phyloP scores from a whole-genome alignment of 352 stramenopile species.

The Thraustochytrium striatum region DNA sequence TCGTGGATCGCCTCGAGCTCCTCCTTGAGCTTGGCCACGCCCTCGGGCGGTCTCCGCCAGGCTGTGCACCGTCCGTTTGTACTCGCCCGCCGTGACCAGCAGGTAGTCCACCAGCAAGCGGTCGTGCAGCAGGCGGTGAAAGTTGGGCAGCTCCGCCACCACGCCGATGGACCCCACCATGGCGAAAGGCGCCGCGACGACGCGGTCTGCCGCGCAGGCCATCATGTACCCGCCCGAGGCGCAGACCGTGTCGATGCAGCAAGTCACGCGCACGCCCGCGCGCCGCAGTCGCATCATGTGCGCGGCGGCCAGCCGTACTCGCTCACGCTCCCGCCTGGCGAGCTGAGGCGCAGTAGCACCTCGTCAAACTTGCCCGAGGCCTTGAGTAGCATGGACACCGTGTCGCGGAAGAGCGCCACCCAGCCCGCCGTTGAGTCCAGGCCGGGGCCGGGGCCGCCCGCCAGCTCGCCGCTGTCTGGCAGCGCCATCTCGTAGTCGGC shows the following conservation, averaged over 20 bases:
- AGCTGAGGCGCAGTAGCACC: constrained; percentile 61
- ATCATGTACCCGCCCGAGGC: constrained; percentile 76
- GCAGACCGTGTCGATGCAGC: constrained; percentile 72
- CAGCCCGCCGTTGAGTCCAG: not conserved
- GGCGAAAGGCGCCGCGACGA: constrained; percentile 69
- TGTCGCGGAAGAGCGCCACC: constrained; percentile 21
- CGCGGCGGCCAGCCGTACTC: constrained; percentile 68
- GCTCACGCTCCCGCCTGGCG: constrained; percentile 68
- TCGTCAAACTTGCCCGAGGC: constrained; percentile 22
- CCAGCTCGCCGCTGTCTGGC: constrained; percentile 1
- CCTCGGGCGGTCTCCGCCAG: constrained; percentile 59
- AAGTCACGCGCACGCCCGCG: constrained; percentile 64
- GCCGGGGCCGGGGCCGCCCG: not conserved
- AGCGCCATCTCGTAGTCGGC: constrained; percentile 42
- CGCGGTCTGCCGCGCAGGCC: constrained; percentile 66
- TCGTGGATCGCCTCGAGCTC: constrained; percentile 60
- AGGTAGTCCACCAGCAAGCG: constrained; percentile 57
- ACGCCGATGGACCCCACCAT: constrained; percentile 71
- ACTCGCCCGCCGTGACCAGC: constrained; percentile 60
- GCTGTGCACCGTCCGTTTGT: constrained; percentile 61
- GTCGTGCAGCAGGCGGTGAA: constrained; percentile 55
- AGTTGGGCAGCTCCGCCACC: constrained; percentile 69
- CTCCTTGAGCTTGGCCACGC: constrained; percentile 58
- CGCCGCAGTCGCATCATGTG: constrained; percentile 63
- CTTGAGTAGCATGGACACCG: constrained; percentile 12